Evolutionary conservation across 371 early-diverging fungal genomes (phyloP).

Genomic region (Mortierella sp.): DNA sequence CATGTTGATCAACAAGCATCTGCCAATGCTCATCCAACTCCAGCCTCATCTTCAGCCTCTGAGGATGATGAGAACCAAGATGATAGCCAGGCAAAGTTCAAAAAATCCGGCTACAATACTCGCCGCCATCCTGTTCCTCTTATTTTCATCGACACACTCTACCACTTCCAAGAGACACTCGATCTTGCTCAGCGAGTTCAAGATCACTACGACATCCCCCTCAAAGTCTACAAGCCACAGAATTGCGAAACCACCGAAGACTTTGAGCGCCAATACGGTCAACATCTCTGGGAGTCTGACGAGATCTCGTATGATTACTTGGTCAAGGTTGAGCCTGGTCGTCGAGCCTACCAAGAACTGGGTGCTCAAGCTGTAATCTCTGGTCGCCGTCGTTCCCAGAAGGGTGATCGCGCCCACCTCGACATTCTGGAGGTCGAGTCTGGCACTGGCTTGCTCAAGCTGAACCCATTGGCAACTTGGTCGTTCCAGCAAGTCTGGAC

Average conservation of each 20-base stretch:
- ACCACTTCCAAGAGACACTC: slow-evolving; percentile 93
- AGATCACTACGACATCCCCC: slow-evolving; percentile 76
- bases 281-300: slow-evolving; percentile 85
- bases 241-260: slow-evolving; percentile 70
- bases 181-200: slow-evolving; percentile 78
- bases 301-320: slow-evolving; percentile 89
- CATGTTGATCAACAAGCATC: slow-evolving; percentile 60
- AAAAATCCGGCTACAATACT: slow-evolving; percentile 51
- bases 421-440: slow-evolving; percentile 86
- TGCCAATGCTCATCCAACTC: slow-evolving; percentile 54
- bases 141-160: slow-evolving; percentile 93
- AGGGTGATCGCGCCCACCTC: slow-evolving; percentile 83
- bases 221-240: slow-evolving; percentile 83
- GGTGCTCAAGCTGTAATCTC: slow-evolving; percentile 86
- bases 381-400: slow-evolving; percentile 92
- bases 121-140: slow-evolving; percentile 78
- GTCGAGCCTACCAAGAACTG: slow-evolving; percentile 86
- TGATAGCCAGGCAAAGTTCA: slow-evolving; percentile 5
- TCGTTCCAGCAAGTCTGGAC: slow-evolving; percentile 88
- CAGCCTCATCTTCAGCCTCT: slow-evolving; percentile 56
- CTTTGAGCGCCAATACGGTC: slow-evolving; percentile 81
- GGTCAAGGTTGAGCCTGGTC: slow-evolving; percentile 94
- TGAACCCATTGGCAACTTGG: slow-evolving; percentile 93
- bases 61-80: slow-evolving; percentile 54
- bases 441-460: slow-evolving; percentile 84